Percentiles rank a stretch among this genome's conserved stretches.
phyloP scores from a whole-genome alignment of 2,329 filamentous ascomycete species.

The Fusarium succisae region DNA sequence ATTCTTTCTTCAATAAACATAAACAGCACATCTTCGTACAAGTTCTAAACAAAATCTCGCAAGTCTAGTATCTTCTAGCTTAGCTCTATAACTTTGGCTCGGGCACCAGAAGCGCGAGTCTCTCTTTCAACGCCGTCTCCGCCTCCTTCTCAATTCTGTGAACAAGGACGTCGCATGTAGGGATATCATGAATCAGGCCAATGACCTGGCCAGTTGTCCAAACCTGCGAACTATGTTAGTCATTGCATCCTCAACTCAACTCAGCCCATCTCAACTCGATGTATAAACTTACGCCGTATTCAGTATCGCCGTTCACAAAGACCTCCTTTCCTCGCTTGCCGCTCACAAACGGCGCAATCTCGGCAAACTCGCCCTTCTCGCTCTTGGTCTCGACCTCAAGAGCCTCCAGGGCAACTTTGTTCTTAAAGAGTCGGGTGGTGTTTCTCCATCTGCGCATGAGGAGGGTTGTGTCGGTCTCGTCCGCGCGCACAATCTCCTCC shows the following conservation, averaged over 20 bases:
- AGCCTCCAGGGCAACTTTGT: slow-evolving; percentile 85
- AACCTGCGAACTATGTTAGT: slow-evolving; percentile 63
- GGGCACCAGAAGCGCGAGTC: slow-evolving; percentile 63
- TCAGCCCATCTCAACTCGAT: not conserved
- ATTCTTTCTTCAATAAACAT: not conserved
- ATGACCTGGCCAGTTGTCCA: slow-evolving; percentile 99
- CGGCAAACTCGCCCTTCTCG: slow-evolving; percentile 85
- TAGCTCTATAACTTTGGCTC: slow-evolving; percentile 66
- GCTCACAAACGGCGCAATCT: slow-evolving; percentile 87
- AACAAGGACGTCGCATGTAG: slow-evolving; percentile 75
- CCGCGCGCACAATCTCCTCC: slow-evolving; percentile 85
- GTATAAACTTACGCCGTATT: slow-evolving; percentile 77
- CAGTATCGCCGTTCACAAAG: slow-evolving; percentile 89
- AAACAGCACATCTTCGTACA: not conserved
- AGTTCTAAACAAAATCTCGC: slow-evolving; percentile 15
- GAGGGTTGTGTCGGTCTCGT: slow-evolving; percentile 91
- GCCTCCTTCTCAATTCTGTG: slow-evolving; percentile 82
- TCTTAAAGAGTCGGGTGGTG: slow-evolving; percentile 87
- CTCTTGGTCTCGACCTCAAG: slow-evolving; percentile 86
- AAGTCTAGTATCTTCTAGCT: slow-evolving; percentile 7
- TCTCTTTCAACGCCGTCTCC: slow-evolving; percentile 70
- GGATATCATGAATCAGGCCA: slow-evolving; percentile 84
- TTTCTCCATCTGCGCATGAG: slow-evolving; percentile 93
- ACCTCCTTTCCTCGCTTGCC: slow-evolving; percentile 92
- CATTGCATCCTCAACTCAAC: not conserved